These are phyloP conservation scores for Skeletonema tropicum DNA, from an alignment of 108 stramenopile species.

Conservation along the genomic window DNA sequence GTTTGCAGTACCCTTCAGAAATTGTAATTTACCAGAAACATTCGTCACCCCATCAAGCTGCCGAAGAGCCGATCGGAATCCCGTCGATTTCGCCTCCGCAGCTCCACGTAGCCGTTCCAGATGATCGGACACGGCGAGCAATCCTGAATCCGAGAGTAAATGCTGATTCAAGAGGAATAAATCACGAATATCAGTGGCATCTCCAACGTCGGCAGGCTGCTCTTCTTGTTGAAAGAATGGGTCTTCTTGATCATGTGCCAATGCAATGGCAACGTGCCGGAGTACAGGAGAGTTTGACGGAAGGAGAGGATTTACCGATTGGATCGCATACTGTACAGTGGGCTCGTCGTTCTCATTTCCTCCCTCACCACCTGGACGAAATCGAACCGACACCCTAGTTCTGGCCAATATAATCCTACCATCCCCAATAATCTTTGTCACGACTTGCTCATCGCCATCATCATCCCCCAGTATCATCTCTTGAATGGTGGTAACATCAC, in stretches of 20 bases:
- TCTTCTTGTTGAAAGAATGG: conserved; percentile 29
- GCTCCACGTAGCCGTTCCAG: conserved; percentile 40
- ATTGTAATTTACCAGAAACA: conserved; percentile 40
- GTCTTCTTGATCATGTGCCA: conserved; percentile 40
- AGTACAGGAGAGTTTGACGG: conserved; percentile 16
- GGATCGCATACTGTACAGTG: conserved; percentile 40
- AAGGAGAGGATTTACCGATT: conserved; percentile 24
- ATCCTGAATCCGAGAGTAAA: conserved; percentile 42
- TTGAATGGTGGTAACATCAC: not conserved
- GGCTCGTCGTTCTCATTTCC: conserved; percentile 36
- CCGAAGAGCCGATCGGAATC: conserved; percentile 43
- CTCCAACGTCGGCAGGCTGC: conserved; percentile 7
- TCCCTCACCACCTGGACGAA: conserved; percentile 30
- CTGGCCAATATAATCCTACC: conserved; percentile 41
- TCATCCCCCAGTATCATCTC: not conserved
- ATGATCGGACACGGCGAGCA: conserved; percentile 51
- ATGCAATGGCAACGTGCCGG: conserved; percentile 27
- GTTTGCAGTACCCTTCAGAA: conserved; percentile 15
- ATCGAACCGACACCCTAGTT: conserved; percentile 33
- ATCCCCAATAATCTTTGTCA: not conserved
- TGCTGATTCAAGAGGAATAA: conserved; percentile 46
- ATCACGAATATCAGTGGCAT: conserved; percentile 42
- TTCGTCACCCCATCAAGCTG: conserved; percentile 52
- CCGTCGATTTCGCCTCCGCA: conserved; percentile 37
- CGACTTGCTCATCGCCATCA: not conserved